Evolutionary conservation across 495 filamentous ascomycete species (phyloP), one percentile per base, ranked within the genome.

Genomic region (Poronia punctata): DNA sequence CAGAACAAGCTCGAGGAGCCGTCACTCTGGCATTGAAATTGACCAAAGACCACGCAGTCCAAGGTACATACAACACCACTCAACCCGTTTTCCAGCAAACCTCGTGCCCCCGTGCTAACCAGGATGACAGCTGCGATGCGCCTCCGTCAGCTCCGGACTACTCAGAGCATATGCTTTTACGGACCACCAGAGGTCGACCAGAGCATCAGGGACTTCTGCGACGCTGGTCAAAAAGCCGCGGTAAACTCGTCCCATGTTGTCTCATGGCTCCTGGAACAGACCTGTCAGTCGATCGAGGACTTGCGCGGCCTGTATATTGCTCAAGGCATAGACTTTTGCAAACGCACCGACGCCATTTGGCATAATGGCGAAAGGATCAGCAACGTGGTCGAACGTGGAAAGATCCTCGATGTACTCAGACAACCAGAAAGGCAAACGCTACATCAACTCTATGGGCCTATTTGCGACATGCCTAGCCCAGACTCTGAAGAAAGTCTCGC

Each of bases 191-290:
- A 65, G 40, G 73, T 70, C 4, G 57, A 74, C 14, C 70, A 67
- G 26, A 70, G 65, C 25, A 74, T 76, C 34, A 26, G 57, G 4
- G 59, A 66, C 29, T 48, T 62, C 9, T 41, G 26, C 9, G 19
- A 33, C 2, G 15, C 25, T 11, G 25, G 20, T 17, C 0, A 14
- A 8, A 18, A 23, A 25, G 18, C 5, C 4, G 30, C 5, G n/a
- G 22, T 24, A 60, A 14, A 51, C 17, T 51, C 54, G 1, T 45
- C 42, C 4, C 48, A 57, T 16, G 45, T 57, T n/a, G 16, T 82
- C 5, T 40, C 48, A 23, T 83, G 79, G 80, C 64, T 80, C 4
- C 58, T 84, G 0, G 65, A 79, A 35, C 75, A 81, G 34, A 79
- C 79, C 0, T 83, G 79, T 48, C 59, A 51, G 14, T 64, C 49